Evolutionary conservation across 2,329 filamentous ascomycete genomes (phyloP), one percentile per base, ranked within the genome.

Genomic region (Colletotrichum lindemuthianum): DNA sequence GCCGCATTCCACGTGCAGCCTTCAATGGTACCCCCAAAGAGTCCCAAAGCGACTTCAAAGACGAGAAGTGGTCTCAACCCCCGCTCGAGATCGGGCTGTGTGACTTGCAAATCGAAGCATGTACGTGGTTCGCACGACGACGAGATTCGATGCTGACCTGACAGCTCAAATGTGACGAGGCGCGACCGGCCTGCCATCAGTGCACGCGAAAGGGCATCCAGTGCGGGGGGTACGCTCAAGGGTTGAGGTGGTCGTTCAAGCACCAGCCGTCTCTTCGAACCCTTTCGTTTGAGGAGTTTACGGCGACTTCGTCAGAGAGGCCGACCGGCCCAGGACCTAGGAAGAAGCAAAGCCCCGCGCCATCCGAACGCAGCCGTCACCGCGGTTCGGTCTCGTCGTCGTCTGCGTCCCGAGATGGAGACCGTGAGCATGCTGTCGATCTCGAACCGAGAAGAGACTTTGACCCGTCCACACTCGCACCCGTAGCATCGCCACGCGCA

Each of bases 221-320:
- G 24, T 76, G 74, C 40, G 71, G 71, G 11, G 74, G 74, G 1
- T 76, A 75, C 56, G 68, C 68, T 11, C 70, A 74, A 24, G 73
- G 74, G 16, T 72, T 79, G 48, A 76, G 75, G 41, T 80, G 78
- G 78, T 79, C 78, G 0, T 79, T 77, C 66, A 80, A 80, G 48
- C 76, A 80, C 59, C 77, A 79, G 8, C 61, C 61, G 8, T 45
- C 51, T 3, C 47, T 61, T 11, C 61, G 56, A 13, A 47, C 36
- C 33, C n/a, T 58, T 36, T 58, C 57, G 1, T 43, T 55, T 15
- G 36, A 58, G 16, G 49, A 49, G 24, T 44, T 53, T 40, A 36
- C 59, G 10, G n/a, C 44, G 12, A 44, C 11, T 2, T 53, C 51
- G 1, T 15, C 49, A 5, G 47, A 32, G 24, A 47, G 45, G 15